Evolutionary conservation across 352 stramenopile species (phyloP).

Genomic region (Phytophthora kernoviae): DNA sequence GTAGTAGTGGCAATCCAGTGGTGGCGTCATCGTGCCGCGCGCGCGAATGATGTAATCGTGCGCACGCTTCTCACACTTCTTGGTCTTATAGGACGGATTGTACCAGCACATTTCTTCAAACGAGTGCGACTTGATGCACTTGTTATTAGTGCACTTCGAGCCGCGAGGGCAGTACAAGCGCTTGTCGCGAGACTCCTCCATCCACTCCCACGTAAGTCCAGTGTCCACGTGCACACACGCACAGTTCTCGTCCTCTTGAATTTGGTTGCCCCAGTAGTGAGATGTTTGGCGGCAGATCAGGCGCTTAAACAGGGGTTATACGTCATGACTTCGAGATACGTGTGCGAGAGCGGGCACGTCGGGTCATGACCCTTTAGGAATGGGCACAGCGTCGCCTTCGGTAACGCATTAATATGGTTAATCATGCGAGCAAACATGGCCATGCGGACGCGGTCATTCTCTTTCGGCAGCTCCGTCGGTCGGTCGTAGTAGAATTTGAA

Average conservation of each 20-base stretch:
- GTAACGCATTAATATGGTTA: slow-evolving; percentile 51
- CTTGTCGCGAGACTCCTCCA: slow-evolving; percentile 36
- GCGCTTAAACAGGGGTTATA: slow-evolving; percentile 63
- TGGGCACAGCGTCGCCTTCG: slow-evolving; percentile 51
- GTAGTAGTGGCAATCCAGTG: slow-evolving; percentile 40
- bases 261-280: slow-evolving; percentile 48
- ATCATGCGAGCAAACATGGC: slow-evolving; percentile 57
- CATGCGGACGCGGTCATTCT: slow-evolving; percentile 34
- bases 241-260: slow-evolving; percentile 48
- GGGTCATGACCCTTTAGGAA: slow-evolving; percentile 27
- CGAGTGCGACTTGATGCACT: slow-evolving; percentile 50
- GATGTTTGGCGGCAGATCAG: slow-evolving; percentile 44
- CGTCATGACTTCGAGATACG: slow-evolving; percentile 55
- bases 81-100: slow-evolving; percentile 53
- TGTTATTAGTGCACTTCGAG: slow-evolving; percentile 36
- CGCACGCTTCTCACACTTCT: slow-evolving; percentile 37
- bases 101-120: slow-evolving; percentile 59
- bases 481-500: slow-evolving; percentile 42
- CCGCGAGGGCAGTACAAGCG: slow-evolving; percentile 35
- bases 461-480: slow-evolving; percentile 32
- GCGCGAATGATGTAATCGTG: slow-evolving; percentile 35
- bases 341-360: slow-evolving; percentile 41
- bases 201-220: slow-evolving; percentile 45
- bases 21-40: slow-evolving; percentile 30
- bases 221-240: slow-evolving; percentile 55